Percentiles rank a stretch among this genome's conserved stretches.
These are phyloP conservation scores for Smithsoniella earleae DNA, from an alignment of 163 green algal genomes.

Conservation along the genomic window DNA sequence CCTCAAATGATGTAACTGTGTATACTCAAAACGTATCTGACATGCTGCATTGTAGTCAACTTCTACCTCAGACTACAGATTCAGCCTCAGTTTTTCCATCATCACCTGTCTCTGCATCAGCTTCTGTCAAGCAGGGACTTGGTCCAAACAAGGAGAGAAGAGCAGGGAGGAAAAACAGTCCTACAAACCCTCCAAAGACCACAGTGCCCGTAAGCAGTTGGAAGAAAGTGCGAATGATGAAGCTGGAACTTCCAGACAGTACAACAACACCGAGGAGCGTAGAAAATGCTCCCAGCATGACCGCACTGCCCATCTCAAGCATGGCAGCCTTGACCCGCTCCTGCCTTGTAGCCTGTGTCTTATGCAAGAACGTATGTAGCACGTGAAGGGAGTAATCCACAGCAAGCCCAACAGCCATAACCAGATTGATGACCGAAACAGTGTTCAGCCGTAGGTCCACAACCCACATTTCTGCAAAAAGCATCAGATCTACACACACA, in stretches of 20 bases:
- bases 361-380: slow-evolving; percentile 37
- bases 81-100: too few relatives aligned
- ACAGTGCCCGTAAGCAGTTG: slow-evolving; percentile 44
- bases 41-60: too few relatives aligned
- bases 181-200: slow-evolving; percentile 36
- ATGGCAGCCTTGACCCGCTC: slow-evolving; percentile 36
- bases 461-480: slow-evolving; percentile 43
- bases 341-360: slow-evolving; percentile 32
- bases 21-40: too few relatives aligned
- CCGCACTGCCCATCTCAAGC: slow-evolving; percentile 37
- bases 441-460: slow-evolving; percentile 43
- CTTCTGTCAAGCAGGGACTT: background rate
- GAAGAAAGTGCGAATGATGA: slow-evolving; percentile 45
- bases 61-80: too few relatives aligned
- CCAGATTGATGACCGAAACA: slow-evolving; percentile 45
- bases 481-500: slow-evolving; percentile 39
- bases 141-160: slow-evolving; percentile 34
- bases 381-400: slow-evolving; percentile 41
- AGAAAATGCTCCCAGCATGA: slow-evolving; percentile 39
- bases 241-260: slow-evolving; percentile 35
- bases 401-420: slow-evolving; percentile 39
- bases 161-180: slow-evolving; percentile 42
- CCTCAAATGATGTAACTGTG: too few relatives aligned
- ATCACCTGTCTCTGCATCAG: too few relatives aligned
- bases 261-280: slow-evolving; percentile 38